phyloP scores from a whole-genome alignment of 768 basidiomycete genomes.

The Lactarius hatsudake region DNA sequence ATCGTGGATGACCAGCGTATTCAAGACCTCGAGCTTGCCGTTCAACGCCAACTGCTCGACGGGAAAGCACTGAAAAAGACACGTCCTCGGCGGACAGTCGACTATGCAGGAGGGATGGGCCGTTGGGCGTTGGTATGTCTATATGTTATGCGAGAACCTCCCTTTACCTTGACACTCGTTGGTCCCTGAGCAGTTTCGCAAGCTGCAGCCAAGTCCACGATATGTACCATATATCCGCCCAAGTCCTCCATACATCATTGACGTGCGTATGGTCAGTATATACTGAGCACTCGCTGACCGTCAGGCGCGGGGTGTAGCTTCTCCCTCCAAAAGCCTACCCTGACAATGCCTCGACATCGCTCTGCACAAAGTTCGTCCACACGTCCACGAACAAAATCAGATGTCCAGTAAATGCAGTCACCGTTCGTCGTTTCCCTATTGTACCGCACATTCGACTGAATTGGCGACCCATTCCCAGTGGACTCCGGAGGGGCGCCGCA shows the following conservation, averaged over 20 bases:
- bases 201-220: constrained; percentile 73
- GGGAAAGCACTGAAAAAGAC: constrained; percentile 88
- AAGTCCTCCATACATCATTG: constrained; percentile 82
- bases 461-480: constrained; percentile 51
- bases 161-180: not conserved
- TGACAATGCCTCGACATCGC: constrained; percentile 85
- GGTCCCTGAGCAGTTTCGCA: constrained; percentile 51
- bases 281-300: constrained; percentile 20
- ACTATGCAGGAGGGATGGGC: constrained; percentile 87
- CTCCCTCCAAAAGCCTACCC: constrained; percentile 91
- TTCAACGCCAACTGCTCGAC: constrained; percentile 66
- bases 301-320: constrained; percentile 50
- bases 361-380: constrained; percentile 97
- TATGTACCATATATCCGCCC: constrained; percentile 80
- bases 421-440: constrained; percentile 50
- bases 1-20: constrained; percentile 75
- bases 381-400: constrained; percentile 98
- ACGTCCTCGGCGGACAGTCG: constrained; percentile 89
- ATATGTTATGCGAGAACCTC: not conserved
- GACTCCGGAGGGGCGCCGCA: constrained; percentile 93
- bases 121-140: constrained; percentile 72
- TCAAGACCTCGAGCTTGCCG: constrained; percentile 77
- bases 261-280: constrained; percentile 51
- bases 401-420: constrained; percentile 94
- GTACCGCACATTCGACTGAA: constrained; percentile 1